Evolutionary conservation across 2,329 filamentous ascomycete species (phyloP), one percentile per base, ranked within the genome.

Genomic region (Aspergillus luchuensis): DNA sequence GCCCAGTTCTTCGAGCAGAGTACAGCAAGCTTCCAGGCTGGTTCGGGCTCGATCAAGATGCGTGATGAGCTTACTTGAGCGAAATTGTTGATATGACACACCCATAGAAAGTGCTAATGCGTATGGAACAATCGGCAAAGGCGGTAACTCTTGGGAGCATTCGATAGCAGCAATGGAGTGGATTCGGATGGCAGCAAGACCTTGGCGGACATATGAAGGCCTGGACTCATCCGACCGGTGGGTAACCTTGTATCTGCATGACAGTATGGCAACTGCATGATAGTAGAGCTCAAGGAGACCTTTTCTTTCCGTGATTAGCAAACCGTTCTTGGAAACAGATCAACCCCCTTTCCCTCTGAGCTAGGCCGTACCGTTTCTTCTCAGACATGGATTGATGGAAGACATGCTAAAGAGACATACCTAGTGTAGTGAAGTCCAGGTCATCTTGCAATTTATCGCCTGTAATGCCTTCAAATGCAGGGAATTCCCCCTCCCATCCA

Each of bases 11-110:
- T 78, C 76, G 17, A 79, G 64, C 17, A 76, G 65, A 21, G 66
- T 65, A 60, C 75, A 77, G 33, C 75, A 74, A 17, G 71, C 71
- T 52, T 73, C 71, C n/a, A 79, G 63, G 17, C 73, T 73, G 38
- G 68, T 65, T 54, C 72, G 75, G n/a, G 74, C 72, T 43, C 72
- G 72, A 41, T 76, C 69, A 39, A 70, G 67, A 56, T 77, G 72
- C 10, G 72, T 76, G 55, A 74, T 80, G 8, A 84, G 72, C 54
- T 78, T 81, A 59, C 81, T 81, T 53, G 81, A 80, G 23, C 84
- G 82, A 48, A 85, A 80, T 58, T 85, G 81, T 15, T 84, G 81
- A 66, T 87, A 86, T 2, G 83, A 81, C 1, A 86, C 83, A 2
- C 82, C 82, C 61, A 86, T 77, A 3, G 83, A 82, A 5, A 87